Percentiles rank a stretch among this genome's conserved stretches.
Evolutionary conservation across 163 green algal genomes (phyloP).

Genomic region (Scenedesmus sp.): DNA sequence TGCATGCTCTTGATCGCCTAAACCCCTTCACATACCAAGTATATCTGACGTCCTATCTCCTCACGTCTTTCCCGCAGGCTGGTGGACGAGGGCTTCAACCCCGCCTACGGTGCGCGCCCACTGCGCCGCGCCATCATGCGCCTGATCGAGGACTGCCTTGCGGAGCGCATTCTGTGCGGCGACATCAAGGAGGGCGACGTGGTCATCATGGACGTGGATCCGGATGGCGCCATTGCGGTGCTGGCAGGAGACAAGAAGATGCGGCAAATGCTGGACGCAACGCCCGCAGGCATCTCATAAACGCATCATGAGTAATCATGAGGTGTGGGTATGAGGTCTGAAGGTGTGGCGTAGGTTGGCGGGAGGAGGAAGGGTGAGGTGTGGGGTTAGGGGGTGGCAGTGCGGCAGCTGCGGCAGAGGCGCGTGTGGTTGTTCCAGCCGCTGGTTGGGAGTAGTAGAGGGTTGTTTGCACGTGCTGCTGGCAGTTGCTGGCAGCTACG

Average conservation of each 20-base stretch:
- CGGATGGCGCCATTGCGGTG: conserved; percentile 91
- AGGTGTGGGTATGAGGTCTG: no score
- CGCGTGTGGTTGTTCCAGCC: background rate
- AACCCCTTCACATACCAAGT: background rate
- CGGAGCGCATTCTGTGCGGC: conserved; percentile 96
- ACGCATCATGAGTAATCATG: background rate
- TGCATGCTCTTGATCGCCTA: background rate
- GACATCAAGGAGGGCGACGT: conserved; percentile 98
- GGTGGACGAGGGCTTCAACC: conserved; percentile 99
- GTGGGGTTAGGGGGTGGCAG: background rate
- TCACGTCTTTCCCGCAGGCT: conserved; percentile 65
- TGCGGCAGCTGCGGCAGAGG: background rate
- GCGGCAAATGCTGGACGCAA: conserved; percentile 72
- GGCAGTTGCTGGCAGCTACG: background rate
- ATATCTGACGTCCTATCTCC: no score
- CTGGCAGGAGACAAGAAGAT: conserved; percentile 98
- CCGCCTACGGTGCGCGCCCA: conserved; percentile 95
- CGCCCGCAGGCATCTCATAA: conserved; percentile 85
- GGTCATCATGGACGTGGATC: conserved; percentile 97
- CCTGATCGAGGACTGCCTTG: conserved; percentile 97
- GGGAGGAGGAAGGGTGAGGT: background rate
- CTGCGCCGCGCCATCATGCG: conserved; percentile 98
- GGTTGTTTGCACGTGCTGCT: background rate
- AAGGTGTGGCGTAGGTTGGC: background rate
- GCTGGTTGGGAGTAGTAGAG: background rate